Percentiles rank a stretch among this genome's conserved stretches.
These are phyloP conservation scores for Phalaenopsis hybrid DNA, from an alignment of 116 monocot species.

Conservation along the genomic window DNA sequence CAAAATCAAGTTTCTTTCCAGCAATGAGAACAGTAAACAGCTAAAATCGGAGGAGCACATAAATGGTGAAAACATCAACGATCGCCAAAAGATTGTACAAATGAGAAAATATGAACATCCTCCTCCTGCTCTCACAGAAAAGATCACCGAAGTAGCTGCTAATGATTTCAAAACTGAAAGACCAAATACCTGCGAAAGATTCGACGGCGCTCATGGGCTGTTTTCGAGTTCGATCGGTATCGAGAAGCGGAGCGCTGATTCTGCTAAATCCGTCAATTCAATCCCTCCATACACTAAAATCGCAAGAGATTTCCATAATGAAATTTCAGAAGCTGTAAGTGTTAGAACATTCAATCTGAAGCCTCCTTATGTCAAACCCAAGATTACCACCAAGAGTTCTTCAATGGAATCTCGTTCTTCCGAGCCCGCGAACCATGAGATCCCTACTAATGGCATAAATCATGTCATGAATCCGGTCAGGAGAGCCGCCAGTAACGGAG, in stretches of 20 bases:
- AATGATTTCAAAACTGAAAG: neutral
- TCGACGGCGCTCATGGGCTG: neutral
- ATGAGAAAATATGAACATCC: no score
- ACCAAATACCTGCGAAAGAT: neutral
- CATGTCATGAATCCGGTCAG: constrained; percentile 20
- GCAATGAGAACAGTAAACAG: neutral
- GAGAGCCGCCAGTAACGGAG: constrained; percentile 3
- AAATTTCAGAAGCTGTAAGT: neutral
- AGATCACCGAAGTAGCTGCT: neutral
- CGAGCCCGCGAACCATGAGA: neutral
- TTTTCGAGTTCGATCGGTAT: neutral
- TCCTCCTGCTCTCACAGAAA: no score
- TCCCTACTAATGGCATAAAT: no score
- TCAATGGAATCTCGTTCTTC: neutral
- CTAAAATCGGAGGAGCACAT: neutral
- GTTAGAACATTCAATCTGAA: constrained; percentile 5
- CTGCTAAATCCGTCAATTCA: constrained; percentile 19
- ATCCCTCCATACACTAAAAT: constrained; percentile 2
- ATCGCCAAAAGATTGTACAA: neutral
- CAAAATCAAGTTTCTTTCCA: neutral
- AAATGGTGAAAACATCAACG: constrained; percentile 6
- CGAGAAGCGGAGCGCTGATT: constrained; percentile 13
- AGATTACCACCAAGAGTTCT: neutral
- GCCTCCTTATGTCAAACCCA: constrained; percentile 42
- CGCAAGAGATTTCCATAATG: neutral